Conservation (phyloP, 2,329 filamentous ascomycete species). For the Pyrenophora tritici-repentis region DNA sequence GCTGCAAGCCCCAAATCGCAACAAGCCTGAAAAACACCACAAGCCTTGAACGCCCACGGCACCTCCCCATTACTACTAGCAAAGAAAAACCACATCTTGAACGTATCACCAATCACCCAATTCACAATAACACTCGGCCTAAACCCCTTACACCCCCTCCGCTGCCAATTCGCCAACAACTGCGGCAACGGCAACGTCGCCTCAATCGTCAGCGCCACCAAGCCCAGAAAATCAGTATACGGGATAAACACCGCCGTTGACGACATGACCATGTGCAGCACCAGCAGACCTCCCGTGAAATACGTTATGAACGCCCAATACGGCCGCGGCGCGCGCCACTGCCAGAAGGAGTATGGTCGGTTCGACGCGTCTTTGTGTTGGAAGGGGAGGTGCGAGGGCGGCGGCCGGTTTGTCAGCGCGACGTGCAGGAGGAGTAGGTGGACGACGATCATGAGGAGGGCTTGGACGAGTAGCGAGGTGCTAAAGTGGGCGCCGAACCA, state of each 20-base stretch:
- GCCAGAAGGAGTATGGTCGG: constrained; percentile 80
- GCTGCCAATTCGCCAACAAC: constrained; percentile 70
- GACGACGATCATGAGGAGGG: constrained; percentile 63
- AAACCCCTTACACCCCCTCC: constrained; percentile 76
- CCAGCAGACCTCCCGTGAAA: constrained; percentile 64
- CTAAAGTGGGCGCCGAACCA: constrained; percentile 68
- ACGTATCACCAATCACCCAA: constrained; percentile 79
- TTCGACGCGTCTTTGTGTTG: constrained; percentile 54
- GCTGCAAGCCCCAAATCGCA: constrained; percentile 76
- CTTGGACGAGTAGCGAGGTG: constrained; percentile 63
- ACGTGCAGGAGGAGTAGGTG: constrained; percentile 65
- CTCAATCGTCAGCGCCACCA: constrained; percentile 77
- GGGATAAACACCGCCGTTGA: constrained; percentile 62
- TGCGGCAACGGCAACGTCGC: constrained; percentile 82
- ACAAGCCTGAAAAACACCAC: constrained; percentile 77
- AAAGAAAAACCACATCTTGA: constrained; percentile 82
- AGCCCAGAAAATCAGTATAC: constrained; percentile 73
- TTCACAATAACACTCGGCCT: constrained; percentile 74
- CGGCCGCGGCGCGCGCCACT: constrained; percentile 74
- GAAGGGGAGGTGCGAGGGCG: constrained; percentile 62
- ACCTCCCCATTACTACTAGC: constrained; percentile 71
- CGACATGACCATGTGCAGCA: constrained; percentile 70
- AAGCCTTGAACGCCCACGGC: constrained; percentile 79
- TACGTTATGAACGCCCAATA: constrained; percentile 81
- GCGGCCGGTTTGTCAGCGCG: constrained; percentile 61